phyloP scores from a whole-genome alignment of 768 basidiomycete species.

The Panaeolus cyanescens region DNA sequence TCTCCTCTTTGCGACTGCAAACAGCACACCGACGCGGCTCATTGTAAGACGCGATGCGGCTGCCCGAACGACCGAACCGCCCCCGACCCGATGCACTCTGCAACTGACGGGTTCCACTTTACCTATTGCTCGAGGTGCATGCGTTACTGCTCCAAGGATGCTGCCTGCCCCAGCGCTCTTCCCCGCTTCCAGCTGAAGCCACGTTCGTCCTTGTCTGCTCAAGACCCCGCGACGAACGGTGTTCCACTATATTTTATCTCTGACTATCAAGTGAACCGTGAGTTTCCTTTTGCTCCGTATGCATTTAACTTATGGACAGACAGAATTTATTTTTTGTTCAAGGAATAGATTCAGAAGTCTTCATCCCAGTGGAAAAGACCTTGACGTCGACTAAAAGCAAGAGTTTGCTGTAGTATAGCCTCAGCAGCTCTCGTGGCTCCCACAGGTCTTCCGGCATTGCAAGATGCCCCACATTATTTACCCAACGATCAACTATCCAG shows the following conservation, averaged over 20 bases:
- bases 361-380: neutral
- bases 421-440: neutral
- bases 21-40: slow-evolving; percentile 15
- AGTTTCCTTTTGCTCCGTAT: slow-evolving; percentile 6
- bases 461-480: neutral
- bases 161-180: slow-evolving; percentile 16
- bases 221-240: slow-evolving; percentile 1
- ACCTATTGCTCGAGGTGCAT: slow-evolving; percentile 30
- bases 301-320: slow-evolving; percentile 11
- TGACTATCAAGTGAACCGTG: slow-evolving; percentile 4
- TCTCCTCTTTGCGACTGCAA: slow-evolving; percentile 19
- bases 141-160: slow-evolving; percentile 26
- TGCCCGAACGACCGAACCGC: slow-evolving; percentile 25
- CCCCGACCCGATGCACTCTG: slow-evolving; percentile 20
- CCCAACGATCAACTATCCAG: neutral
- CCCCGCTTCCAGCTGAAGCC: slow-evolving; percentile 11
- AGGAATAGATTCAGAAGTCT: slow-evolving; percentile 10
- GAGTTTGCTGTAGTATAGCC: neutral
- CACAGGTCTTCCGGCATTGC: neutral
- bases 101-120: slow-evolving; percentile 29
- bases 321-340: slow-evolving; percentile 9
- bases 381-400: neutral
- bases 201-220: neutral
- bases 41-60: slow-evolving; percentile 27
- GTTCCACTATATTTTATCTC: slow-evolving; percentile 4